Evolutionary conservation across 202 grass and related monocot species (phyloP).

Genomic region (Elaeis oleifera): DNA sequence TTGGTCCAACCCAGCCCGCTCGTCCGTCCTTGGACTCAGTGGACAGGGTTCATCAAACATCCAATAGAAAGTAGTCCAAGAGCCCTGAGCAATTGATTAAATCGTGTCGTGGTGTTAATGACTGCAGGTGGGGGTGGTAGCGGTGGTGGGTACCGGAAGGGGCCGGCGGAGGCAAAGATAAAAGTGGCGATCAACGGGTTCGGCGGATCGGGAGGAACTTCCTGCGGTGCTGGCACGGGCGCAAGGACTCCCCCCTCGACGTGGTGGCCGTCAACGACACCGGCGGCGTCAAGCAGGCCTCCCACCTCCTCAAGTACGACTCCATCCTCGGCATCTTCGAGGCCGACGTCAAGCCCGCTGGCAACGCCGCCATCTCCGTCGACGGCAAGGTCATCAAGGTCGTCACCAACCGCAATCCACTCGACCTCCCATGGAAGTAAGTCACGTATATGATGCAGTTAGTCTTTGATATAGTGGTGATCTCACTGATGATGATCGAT

Average conservation of each 20-base stretch:
- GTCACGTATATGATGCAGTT: too few relatives aligned
- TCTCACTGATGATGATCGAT: too few relatives aligned
- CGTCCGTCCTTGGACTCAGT: too few relatives aligned
- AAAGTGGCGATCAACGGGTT: conserved; percentile 99
- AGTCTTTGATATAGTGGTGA: too few relatives aligned
- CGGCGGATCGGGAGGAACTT: conserved; percentile 92
- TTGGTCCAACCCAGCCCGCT: too few relatives aligned
- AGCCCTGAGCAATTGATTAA: too few relatives aligned
- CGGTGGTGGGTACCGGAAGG: conserved; percentile 32
- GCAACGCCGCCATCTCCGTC: conserved; percentile 3
- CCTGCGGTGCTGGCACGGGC: conserved; percentile 95
- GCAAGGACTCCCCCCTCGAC: conserved; percentile 67
- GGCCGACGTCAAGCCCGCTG: background rate
- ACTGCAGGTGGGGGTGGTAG: conserved; percentile 25
- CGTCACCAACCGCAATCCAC: conserved; percentile 17
- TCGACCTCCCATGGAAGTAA: conserved; percentile 2
- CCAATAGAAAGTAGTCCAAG: too few relatives aligned
- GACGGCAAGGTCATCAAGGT: conserved; percentile 25
- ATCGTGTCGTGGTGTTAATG: too few relatives aligned
- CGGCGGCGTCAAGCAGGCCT: conserved; percentile 18
- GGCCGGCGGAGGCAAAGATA: conserved; percentile 73
- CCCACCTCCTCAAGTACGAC: conserved; percentile 27
- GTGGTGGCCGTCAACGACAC: conserved; percentile 20
- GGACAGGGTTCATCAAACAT: too few relatives aligned
- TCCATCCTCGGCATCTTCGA: conserved; percentile 16